Percentiles rank a stretch among this genome's conserved stretches.
Evolutionary conservation across 2,329 filamentous ascomycete species (phyloP).

Genomic region (Penicillium vulpinum): DNA sequence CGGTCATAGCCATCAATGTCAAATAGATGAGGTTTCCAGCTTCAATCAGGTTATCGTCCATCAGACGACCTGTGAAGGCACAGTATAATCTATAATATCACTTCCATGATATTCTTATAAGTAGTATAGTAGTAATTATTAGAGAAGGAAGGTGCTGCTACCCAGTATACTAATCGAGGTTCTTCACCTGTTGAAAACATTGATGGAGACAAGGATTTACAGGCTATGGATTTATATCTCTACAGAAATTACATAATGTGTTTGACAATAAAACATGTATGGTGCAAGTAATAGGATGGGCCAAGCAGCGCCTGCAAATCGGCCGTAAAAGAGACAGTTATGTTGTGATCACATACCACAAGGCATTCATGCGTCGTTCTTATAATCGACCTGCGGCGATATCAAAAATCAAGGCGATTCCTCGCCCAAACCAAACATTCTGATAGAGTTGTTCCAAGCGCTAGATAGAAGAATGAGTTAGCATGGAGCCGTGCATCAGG

Average conservation of each 20-base stretch:
- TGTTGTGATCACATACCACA: background rate
- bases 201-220: no score
- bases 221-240: background rate
- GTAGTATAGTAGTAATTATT: no score
- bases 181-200: no score
- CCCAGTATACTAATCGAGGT: no score
- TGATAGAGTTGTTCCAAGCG: conserved; percentile 77
- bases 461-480: conserved; percentile 34
- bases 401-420: conserved; percentile 5
- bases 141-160: no score
- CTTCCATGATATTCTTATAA: no score
- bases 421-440: conserved; percentile 73
- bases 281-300: background rate
- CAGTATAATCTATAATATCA: no score
- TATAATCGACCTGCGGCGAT: background rate
- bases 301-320: background rate
- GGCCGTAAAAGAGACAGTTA: background rate
- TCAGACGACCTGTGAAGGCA: no score
- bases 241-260: background rate
- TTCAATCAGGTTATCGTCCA: no score
- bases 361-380: background rate
- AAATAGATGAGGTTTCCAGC: no score
- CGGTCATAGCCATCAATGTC: no score
- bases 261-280: background rate
- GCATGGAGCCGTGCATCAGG: conserved; percentile 7